Evolutionary conservation across 2,329 filamentous ascomycete species (phyloP).

Genomic region (Phialocephala subalpina): DNA sequence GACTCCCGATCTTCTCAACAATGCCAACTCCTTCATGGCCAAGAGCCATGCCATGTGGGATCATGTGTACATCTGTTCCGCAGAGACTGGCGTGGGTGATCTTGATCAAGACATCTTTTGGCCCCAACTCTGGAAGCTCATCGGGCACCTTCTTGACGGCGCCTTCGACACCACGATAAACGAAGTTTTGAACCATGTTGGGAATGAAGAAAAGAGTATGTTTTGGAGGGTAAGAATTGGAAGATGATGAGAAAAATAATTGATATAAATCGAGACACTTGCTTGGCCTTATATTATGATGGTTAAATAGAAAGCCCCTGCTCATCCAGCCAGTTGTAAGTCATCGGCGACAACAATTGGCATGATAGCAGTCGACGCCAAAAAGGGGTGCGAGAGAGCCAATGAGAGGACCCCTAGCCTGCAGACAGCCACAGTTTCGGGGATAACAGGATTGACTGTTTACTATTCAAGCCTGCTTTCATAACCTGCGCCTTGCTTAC

Average conservation of each 20-base stretch:
- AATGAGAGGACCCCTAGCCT: neutral
- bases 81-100: constrained; percentile 72
- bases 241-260: neutral
- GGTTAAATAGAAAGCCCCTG: no score
- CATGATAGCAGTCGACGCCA: neutral
- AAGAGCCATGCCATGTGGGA: constrained; percentile 45
- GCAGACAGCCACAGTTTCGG: neutral
- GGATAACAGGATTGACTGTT: neutral
- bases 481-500: neutral
- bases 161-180: constrained; percentile 23
- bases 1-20: constrained; percentile 59
- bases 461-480: neutral
- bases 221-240: neutral
- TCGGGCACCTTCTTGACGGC: constrained; percentile 18
- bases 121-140: constrained; percentile 29
- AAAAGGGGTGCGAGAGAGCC: neutral
- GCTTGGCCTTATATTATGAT: neutral
- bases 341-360: neutral
- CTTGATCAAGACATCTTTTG: constrained; percentile 65
- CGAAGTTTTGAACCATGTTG: constrained; percentile 9
- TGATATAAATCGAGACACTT: neutral
- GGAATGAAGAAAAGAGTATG: neutral
- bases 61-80: constrained; percentile 59
- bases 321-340: neutral
- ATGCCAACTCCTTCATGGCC: constrained; percentile 59